A percentile compares a stretch with the other conserved stretches of the same genome.
These are phyloP conservation scores for Leishmania gerbilli DNA, from an alignment of 208 protist species.

Conservation along the genomic window DNA sequence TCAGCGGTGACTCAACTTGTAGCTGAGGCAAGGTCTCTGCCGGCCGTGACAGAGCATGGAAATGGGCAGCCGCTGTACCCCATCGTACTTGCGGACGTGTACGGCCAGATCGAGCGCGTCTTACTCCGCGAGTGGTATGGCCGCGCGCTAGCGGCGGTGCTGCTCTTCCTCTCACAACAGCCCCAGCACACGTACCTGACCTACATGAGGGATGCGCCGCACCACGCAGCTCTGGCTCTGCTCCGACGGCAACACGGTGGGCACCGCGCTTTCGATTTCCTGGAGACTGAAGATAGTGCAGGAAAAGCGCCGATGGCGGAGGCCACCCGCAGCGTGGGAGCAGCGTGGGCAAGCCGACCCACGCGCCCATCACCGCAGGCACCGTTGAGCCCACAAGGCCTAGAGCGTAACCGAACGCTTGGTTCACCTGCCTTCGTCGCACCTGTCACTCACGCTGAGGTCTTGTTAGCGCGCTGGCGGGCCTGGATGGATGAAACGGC, in stretches of 20 bases:
- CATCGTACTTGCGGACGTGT: neutral
- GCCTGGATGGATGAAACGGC: neutral
- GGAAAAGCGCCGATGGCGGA: neutral
- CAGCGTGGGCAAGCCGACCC: neutral
- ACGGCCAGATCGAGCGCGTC: constrained; percentile 20
- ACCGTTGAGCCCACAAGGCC: neutral
- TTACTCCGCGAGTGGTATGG: constrained; percentile 31
- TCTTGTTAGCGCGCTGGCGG: neutral
- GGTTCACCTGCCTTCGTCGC: neutral
- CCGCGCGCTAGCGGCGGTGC: constrained; percentile 23
- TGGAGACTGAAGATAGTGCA: neutral
- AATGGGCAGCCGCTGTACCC: neutral
- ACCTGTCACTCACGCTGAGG: neutral
- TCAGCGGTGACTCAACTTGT: neutral
- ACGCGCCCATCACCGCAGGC: neutral
- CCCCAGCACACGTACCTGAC: constrained; percentile 20
- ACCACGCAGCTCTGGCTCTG: constrained; percentile 5
- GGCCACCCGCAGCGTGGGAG: neutral
- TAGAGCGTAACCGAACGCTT: neutral
- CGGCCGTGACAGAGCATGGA: neutral
- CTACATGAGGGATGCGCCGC: neutral
- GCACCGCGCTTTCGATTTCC: neutral
- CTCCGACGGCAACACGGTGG: neutral
- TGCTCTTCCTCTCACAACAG: constrained; percentile 25
- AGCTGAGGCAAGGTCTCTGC: neutral